phyloP scores from a whole-genome alignment of 139 green algal species.

The Tetradesmus lagerheimii region DNA sequence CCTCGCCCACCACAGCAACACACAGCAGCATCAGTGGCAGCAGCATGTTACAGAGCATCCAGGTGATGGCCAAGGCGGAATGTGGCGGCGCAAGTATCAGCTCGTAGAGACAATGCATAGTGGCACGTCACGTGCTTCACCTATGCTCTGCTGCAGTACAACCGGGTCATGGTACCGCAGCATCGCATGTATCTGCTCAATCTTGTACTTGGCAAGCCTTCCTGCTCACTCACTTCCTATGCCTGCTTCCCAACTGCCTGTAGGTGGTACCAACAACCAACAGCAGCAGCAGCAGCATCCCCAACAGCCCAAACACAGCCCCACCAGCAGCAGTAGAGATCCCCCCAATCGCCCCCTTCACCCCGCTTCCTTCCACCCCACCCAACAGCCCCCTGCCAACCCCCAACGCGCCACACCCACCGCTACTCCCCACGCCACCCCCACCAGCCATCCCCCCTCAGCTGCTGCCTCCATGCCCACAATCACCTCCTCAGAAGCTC shows the following conservation, averaged over 20 bases:
- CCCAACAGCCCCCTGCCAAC: slow-evolving; percentile 1
- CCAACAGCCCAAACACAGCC: not conserved
- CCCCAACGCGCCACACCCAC: not conserved
- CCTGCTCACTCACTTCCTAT: too few species aligned
- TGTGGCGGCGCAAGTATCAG: too few species aligned
- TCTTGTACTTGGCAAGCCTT: not conserved
- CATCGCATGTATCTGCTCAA: not conserved
- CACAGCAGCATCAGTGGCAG: not conserved
- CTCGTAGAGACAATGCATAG: too few species aligned
- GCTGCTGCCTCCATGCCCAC: slow-evolving; percentile 11
- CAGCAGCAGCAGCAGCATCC: not conserved
- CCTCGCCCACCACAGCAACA: not conserved
- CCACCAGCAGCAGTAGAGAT: not conserved
- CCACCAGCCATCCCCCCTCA: slow-evolving; percentile 17
- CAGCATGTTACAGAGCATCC: not conserved
- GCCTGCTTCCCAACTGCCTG: not conserved
- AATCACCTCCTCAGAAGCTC: slow-evolving; percentile 23
- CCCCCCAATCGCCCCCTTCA: not conserved
- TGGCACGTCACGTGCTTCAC: too few species aligned
- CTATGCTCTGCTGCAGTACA: too few species aligned
- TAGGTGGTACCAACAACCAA: not conserved
- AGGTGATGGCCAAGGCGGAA: not conserved
- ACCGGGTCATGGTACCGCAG: not conserved
- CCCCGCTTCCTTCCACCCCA: not conserved
- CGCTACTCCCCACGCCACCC: slow-evolving; percentile 5